phyloP scores from a whole-genome alignment of 139 green algal species.

The Tetratostichococcus sp. region DNA sequence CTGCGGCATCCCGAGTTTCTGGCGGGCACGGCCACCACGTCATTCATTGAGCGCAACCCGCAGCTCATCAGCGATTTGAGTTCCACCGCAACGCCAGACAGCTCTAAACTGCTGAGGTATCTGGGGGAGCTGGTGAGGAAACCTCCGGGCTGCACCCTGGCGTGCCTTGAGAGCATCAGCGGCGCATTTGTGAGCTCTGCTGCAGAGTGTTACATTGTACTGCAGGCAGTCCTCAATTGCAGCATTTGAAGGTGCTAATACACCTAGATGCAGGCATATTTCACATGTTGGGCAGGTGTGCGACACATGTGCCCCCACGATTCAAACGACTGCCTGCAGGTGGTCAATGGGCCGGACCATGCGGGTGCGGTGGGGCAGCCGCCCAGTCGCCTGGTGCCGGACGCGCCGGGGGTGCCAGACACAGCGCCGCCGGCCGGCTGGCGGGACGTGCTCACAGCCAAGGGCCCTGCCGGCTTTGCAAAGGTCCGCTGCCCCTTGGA shows the following conservation, averaged over 20 bases:
- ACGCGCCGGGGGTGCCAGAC: constrained; percentile 33
- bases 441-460: constrained; percentile 58
- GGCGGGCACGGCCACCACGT: constrained; percentile 57
- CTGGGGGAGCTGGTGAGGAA: constrained; percentile 63
- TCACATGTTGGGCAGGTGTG: too few species aligned
- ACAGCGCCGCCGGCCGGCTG: constrained; percentile 52
- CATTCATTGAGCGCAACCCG: constrained; percentile 80
- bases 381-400: constrained; percentile 39
- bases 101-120: constrained; percentile 67
- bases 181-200: too few species aligned
- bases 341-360: constrained; percentile 84
- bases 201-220: too few species aligned
- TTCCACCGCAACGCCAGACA: constrained; percentile 1
- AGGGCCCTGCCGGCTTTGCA: constrained; percentile 83
- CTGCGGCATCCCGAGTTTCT: constrained; percentile 84
- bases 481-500: too few species aligned
- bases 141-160: too few species aligned
- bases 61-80: constrained; percentile 60
- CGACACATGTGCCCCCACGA: too few species aligned
- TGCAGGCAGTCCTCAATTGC: too few species aligned
- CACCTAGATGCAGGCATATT: too few species aligned
- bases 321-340: too few species aligned
- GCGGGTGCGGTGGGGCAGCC: constrained; percentile 67
- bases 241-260: too few species aligned
- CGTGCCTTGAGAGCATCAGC: too few species aligned